Percentiles rank a stretch among this genome's conserved stretches.
These are phyloP conservation scores for Phytophthora syringae DNA, from an alignment of 352 stramenopile species.

Conservation along the genomic window DNA sequence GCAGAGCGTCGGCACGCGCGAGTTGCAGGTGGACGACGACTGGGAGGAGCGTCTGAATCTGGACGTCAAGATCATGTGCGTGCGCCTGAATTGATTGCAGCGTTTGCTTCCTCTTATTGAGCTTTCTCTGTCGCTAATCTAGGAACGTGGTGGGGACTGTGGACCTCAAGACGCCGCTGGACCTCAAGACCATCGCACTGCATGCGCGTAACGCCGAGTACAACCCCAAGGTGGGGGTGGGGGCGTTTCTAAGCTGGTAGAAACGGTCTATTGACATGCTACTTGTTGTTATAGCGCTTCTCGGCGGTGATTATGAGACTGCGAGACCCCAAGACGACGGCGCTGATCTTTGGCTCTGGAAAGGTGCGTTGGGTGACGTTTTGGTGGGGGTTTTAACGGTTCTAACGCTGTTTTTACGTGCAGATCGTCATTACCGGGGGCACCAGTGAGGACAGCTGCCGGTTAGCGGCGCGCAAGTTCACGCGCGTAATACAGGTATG, in stretches of 20 bases:
- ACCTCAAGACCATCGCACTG: constrained; percentile 97
- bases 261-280: neutral
- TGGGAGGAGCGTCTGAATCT: constrained; percentile 83
- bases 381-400: neutral
- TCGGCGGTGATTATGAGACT: constrained; percentile 96
- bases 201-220: constrained; percentile 99
- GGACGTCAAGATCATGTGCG: constrained; percentile 85
- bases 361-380: constrained; percentile 59
- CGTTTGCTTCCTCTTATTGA: neutral
- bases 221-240: constrained; percentile 93
- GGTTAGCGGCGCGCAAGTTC: constrained; percentile 87
- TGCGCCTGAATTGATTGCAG: neutral
- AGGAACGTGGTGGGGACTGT: constrained; percentile 96
- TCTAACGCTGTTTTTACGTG: neutral
- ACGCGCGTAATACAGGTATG: constrained; percentile 84
- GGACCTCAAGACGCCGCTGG: constrained; percentile 94
- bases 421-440: constrained; percentile 89
- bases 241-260: too few relatives aligned
- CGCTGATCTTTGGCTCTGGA: constrained; percentile 97
- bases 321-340: constrained; percentile 96
- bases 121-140: too few relatives aligned
- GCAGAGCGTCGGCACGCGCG: constrained; percentile 48
- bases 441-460: constrained; percentile 83
- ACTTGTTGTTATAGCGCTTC: constrained; percentile 79
- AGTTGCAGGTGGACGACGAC: constrained; percentile 81